These are phyloP conservation scores for Chrysoporthe deuterocubensis DNA, from an alignment of 2,329 filamentous ascomycete genomes.

Conservation along the genomic window DNA sequence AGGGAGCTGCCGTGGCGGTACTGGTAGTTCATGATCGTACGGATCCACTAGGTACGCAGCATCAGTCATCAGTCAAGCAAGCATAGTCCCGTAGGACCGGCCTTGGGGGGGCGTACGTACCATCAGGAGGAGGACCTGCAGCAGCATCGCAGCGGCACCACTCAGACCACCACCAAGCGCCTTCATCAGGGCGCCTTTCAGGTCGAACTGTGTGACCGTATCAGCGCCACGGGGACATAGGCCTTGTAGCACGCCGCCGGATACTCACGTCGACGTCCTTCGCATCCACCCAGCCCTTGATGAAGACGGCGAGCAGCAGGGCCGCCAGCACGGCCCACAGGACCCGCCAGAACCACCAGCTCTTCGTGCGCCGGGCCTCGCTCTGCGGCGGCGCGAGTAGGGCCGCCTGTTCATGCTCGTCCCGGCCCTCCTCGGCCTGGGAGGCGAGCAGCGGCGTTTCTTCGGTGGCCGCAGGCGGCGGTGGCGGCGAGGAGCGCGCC, in stretches of 20 bases:
- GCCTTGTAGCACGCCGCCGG: not conserved
- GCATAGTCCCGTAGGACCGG: not conserved
- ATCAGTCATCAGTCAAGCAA: not conserved
- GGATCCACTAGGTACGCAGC: conserved; percentile 43
- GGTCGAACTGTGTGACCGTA: conserved; percentile 43
- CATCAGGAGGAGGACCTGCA: conserved; percentile 53
- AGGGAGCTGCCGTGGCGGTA: conserved; percentile 52
- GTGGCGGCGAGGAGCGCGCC: not conserved
- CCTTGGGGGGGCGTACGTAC: conserved; percentile 33
- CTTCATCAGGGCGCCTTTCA: conserved; percentile 47
- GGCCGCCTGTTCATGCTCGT: conserved; percentile 31
- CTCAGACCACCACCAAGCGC: conserved; percentile 52
- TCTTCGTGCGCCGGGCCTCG: conserved; percentile 23
- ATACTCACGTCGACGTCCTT: conserved; percentile 45
- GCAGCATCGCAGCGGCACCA: conserved; percentile 52
- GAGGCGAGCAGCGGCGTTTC: conserved; percentile 28
- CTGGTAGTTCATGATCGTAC: conserved; percentile 57
- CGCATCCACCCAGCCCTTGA: conserved; percentile 52
- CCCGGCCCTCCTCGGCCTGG: conserved; percentile 16
- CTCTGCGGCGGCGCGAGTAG: conserved; percentile 30
- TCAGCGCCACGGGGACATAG: conserved; percentile 7
- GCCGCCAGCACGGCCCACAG: conserved; percentile 42
- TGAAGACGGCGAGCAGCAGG: conserved; percentile 42
- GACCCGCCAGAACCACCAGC: conserved; percentile 42
- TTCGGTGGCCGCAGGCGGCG: conserved; percentile 19